Base-by-base conservation (phyloP, 106 monocot genomes). In the Dendrobium officinale region DNA sequence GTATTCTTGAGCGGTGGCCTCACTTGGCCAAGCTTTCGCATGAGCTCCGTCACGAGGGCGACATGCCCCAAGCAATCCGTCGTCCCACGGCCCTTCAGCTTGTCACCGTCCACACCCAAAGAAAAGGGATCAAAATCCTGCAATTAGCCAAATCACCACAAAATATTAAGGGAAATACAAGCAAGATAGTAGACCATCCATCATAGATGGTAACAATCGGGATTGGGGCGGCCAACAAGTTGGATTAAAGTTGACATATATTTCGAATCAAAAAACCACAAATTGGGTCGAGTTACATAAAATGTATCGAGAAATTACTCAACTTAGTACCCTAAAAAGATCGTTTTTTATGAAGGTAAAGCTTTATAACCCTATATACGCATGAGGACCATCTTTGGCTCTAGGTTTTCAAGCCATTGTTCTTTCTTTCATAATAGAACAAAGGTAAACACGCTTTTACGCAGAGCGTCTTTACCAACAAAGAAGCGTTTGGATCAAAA, bases 21-120 rank as follows among this genome's bases (percentile, higher is more conserved):
- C 17, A 55, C 90, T 85, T 93, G 75, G 13, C 87, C 98, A 9
- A 99, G 86, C 79, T 79, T 84, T 67, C 85, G 64, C 98, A 99
- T 99, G 5, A 99, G 86, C 84, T 99, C 89, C 22, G 98, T 91
- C 64, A 99, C 91, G 5, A 99, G 89, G 26, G 98, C 95, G 10
- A 99, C 95, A 67, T 99, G 95, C 10, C 98, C 98, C 44, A 99
- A 81, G 68, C 98, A 99, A 48, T 99, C 98, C 4, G 98, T 99
- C 11, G 98, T 99, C 59, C 98, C 98, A 20, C 98, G 83, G 0
- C 92, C 95, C 37, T 87, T 84, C 72, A 98, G 83, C 83, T 91
- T 88, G 79, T 98, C 97, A 41, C 94, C 92, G 16, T 95, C 98
- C 42, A 90, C 87, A 48, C 91, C 90, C 82, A 99, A 77, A n/a